Conservation (phyloP, 176 grass and related monocot genomes). For the Pontederia crassipes region DNA sequence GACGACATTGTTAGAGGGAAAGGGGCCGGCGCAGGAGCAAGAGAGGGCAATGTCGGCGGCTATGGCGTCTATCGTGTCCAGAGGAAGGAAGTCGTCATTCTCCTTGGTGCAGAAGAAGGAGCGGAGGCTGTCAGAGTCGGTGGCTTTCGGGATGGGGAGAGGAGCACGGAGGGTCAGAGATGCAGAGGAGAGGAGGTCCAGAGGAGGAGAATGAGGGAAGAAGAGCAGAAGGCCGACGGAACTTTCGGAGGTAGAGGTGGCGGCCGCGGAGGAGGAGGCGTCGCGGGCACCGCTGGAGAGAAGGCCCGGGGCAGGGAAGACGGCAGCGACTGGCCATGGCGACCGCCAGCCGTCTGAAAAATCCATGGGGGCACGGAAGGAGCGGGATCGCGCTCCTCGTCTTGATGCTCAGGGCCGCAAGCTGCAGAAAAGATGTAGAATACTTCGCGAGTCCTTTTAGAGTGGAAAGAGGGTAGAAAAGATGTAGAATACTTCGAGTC, state of each 20-base stretch:
- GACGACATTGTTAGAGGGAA: constrained; percentile 13
- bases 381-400: too few species aligned
- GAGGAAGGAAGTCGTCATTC: constrained; percentile 35
- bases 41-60: constrained; percentile 19
- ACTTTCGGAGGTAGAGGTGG: background rate
- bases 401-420: too few species aligned
- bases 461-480: too few species aligned
- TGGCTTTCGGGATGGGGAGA: background rate
- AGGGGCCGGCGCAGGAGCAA: constrained; percentile 9
- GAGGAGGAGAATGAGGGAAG: background rate
- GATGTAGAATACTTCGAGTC: too few species aligned
- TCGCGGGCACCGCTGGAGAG: too few species aligned
- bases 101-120: constrained; percentile 22
- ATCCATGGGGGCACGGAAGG: background rate
- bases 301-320: constrained; percentile 4
- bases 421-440: too few species aligned
- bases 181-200: background rate
- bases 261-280: background rate
- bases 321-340: background rate
- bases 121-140: background rate
- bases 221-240: background rate
- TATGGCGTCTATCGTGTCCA: constrained; percentile 16
- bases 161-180: background rate
- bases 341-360: background rate
- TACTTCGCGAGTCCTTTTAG: too few species aligned